Conservation (phyloP, 2,329 filamentous ascomycete genomes). For the Rhynchosporium agropyri region DNA sequence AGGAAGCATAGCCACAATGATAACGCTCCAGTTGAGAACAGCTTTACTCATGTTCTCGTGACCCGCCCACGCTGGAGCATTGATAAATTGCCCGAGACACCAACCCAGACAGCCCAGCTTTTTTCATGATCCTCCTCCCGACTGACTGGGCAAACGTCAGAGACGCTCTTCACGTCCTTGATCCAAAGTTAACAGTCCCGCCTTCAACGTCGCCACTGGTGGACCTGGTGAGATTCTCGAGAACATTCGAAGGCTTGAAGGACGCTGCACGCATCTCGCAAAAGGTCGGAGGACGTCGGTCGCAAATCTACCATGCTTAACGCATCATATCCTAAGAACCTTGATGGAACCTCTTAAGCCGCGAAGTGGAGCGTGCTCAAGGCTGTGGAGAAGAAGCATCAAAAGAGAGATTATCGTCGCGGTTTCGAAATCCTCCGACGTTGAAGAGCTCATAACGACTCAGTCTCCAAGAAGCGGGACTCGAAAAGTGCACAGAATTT, state of each 20-base stretch:
- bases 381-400: slow-evolving; percentile 20
- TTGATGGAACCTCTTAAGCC: neutral
- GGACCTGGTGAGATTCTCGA: slow-evolving; percentile 32
- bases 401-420: no score
- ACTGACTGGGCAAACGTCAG: slow-evolving; percentile 23
- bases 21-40: slow-evolving; percentile 31
- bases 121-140: slow-evolving; percentile 28
- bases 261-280: slow-evolving; percentile 9
- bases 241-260: slow-evolving; percentile 30
- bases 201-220: slow-evolving; percentile 32
- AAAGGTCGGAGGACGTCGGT: no score
- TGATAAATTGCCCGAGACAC: slow-evolving; percentile 23
- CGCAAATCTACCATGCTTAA: slow-evolving; percentile 34
- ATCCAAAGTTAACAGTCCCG: slow-evolving; percentile 32
- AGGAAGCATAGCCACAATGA: slow-evolving; percentile 29
- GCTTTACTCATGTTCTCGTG: slow-evolving; percentile 32
- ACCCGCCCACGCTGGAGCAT: slow-evolving; percentile 27
- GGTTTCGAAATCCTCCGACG: no score
- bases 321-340: slow-evolving; percentile 7
- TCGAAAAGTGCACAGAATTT: no score
- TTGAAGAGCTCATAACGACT: no score
- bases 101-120: slow-evolving; percentile 28
- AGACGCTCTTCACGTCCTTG: slow-evolving; percentile 33
- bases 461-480: no score
- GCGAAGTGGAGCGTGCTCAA: slow-evolving; percentile 22